Evolutionary conservation across 2,329 filamentous ascomycete genomes (phyloP).

Genomic region (Pseudogymnoascus destructans): DNA sequence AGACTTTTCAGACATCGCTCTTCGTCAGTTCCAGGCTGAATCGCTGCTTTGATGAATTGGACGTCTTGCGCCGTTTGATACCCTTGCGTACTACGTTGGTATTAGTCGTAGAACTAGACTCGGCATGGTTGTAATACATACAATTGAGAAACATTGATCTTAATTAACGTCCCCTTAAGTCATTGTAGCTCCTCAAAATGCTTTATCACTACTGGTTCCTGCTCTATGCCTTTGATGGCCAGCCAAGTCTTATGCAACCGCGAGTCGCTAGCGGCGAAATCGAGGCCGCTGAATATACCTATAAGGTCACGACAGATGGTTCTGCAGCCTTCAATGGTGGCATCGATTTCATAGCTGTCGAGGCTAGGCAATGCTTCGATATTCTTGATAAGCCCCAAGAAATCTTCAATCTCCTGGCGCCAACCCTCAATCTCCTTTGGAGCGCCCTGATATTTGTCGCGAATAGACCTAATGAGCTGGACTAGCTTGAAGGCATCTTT

Average conservation of each 20-base stretch:
- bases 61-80: neutral
- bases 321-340: neutral
- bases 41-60: neutral
- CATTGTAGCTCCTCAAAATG: neutral
- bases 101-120: neutral
- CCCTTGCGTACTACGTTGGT: neutral
- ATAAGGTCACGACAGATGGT: neutral
- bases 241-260: neutral
- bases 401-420: neutral
- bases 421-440: neutral
- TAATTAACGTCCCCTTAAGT: neutral
- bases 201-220: neutral
- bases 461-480: neutral
- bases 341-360: neutral
- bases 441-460: neutral
- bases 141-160: neutral
- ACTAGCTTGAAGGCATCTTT: neutral
- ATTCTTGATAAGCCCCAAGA: neutral
- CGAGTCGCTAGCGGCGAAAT: neutral
- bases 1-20: conserved; percentile 3
- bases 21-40: neutral
- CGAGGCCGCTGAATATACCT: neutral
- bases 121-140: neutral
- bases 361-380: neutral
- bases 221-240: neutral